Evolutionary conservation across 495 filamentous ascomycete genomes (phyloP), one percentile per base, ranked within the genome.

Genomic region (Penicillium malachiteum): DNA sequence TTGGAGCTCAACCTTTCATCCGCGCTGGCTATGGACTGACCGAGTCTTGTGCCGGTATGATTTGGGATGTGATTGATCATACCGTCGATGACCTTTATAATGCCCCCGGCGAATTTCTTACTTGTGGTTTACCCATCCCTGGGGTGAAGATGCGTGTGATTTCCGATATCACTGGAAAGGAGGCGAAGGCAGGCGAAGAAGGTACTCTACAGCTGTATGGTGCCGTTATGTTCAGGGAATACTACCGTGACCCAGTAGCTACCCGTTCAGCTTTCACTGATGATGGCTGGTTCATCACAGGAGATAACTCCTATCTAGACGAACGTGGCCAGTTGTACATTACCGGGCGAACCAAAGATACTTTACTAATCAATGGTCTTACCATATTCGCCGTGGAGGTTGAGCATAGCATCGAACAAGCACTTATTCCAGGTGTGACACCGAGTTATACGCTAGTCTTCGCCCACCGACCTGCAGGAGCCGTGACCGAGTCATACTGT

Each of bases 1-100:
- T 30, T 46, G 43, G 43, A 17, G 9, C 18, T 17, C 16, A 46
- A 13, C 43, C 43, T 5, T 42, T 80, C 3, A 63, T 85, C 40
- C 55, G 40, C 1, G 69, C 81, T 0, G 70, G 62, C 4, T 84
- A 80, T 47, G 80, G 81, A 14, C 80, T 84, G 81, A 82, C 80
- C 0, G 81, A 84, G 57, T 81, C 78, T 0, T 81, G 78, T 54
- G 75, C 76, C 5, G 76, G 79, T 5, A 49, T 54, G 8, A 83
- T 78, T 41, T 72, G 62, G 71, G 76, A 70, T 45, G 11, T 17
- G 3, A 34, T 34, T 34, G 7, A 63, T 5, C 77, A 60, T 38
- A 74, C 74, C 1, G 31, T 9, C 1, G 71, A 66, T 39, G 78
- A 80, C 26, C 2, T 66, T 4, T 10, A 45, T 10, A 12, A 49